Evolutionary conservation across 352 stramenopile species (phyloP).

Genomic region (Phytophthora uliginosa): DNA sequence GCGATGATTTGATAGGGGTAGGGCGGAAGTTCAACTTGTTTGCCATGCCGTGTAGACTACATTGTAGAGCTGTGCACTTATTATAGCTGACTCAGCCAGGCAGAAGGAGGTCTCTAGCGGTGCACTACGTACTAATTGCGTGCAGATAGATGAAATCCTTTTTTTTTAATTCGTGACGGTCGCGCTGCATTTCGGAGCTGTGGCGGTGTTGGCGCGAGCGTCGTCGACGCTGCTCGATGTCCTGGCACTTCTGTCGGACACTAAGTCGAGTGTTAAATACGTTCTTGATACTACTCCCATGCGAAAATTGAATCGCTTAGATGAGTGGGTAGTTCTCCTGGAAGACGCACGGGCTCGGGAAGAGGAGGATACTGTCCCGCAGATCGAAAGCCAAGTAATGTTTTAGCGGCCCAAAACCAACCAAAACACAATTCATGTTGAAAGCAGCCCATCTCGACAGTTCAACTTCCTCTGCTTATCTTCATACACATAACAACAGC

Average conservation of each 20-base stretch:
- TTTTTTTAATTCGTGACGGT: constrained; percentile 44
- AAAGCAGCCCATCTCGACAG: not conserved
- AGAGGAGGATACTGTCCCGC: constrained; percentile 15
- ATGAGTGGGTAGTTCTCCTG: constrained; percentile 14
- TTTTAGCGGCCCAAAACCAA: not conserved
- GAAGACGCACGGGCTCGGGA: constrained; percentile 15
- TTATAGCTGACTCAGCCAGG: too few species aligned
- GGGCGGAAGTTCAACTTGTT: constrained; percentile 9
- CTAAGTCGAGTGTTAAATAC: not conserved
- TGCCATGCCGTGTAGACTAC: not conserved
- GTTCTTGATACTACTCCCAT: constrained; percentile 2
- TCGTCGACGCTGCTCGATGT: constrained; percentile 41
- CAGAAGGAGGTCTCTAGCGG: too few species aligned
- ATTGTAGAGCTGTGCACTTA: too few species aligned
- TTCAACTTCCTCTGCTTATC: not conserved
- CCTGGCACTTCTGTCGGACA: constrained; percentile 21
- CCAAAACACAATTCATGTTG: not conserved
- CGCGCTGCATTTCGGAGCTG: constrained; percentile 48
- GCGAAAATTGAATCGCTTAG: constrained; percentile 20
- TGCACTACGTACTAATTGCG: too few species aligned
- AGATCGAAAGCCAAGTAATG: constrained; percentile 25
- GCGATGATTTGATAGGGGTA: constrained; percentile 31
- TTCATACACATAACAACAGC: not conserved
- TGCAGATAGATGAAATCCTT: too few species aligned
- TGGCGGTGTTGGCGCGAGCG: constrained; percentile 32